Conservation (phyloP, 805 yeast species). For the Saccharomycopsis malanga region DNA sequence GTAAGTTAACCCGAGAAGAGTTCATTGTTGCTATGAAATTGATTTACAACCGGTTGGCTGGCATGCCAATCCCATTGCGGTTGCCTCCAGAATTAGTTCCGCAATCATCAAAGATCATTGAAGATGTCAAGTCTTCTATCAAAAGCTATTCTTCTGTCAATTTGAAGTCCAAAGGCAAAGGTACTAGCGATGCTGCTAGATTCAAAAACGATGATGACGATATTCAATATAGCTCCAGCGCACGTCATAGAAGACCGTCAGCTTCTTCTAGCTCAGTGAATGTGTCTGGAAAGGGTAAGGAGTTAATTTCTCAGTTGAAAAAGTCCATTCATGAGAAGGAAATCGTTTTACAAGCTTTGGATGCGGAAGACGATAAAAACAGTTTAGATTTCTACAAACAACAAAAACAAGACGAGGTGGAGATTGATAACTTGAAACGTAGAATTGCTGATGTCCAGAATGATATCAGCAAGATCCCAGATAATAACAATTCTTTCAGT, state of each 20-base stretch:
- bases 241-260: slow-evolving; percentile 43
- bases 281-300: slow-evolving; percentile 15
- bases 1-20: slow-evolving; percentile 80
- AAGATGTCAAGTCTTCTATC: slow-evolving; percentile 63
- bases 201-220: slow-evolving; percentile 73
- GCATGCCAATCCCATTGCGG: slow-evolving; percentile 71
- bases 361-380: slow-evolving; percentile 47
- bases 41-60: slow-evolving; percentile 84
- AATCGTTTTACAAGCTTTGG: slow-evolving; percentile 62
- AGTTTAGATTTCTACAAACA: slow-evolving; percentile 26
- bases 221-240: slow-evolving; percentile 61
- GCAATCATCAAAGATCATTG: slow-evolving; percentile 69
- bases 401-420: slow-evolving; percentile 37
- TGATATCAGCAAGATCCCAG: slow-evolving; percentile 26
- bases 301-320: slow-evolving; percentile 47
- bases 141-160: slow-evolving; percentile 2
- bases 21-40: slow-evolving; percentile 97
- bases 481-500: slow-evolving; percentile 28
- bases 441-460: slow-evolving; percentile 44
- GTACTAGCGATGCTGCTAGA: slow-evolving; percentile 29
- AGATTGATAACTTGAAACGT: slow-evolving; percentile 57
- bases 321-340: slow-evolving; percentile 66
- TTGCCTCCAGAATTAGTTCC: slow-evolving; percentile 89
- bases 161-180: not conserved
- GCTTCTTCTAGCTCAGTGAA: slow-evolving; percentile 22